Evolutionary conservation across 805 yeast species (phyloP), one percentile per base, ranked within the genome.

Genomic region (Limtongozyma cylindracea): DNA sequence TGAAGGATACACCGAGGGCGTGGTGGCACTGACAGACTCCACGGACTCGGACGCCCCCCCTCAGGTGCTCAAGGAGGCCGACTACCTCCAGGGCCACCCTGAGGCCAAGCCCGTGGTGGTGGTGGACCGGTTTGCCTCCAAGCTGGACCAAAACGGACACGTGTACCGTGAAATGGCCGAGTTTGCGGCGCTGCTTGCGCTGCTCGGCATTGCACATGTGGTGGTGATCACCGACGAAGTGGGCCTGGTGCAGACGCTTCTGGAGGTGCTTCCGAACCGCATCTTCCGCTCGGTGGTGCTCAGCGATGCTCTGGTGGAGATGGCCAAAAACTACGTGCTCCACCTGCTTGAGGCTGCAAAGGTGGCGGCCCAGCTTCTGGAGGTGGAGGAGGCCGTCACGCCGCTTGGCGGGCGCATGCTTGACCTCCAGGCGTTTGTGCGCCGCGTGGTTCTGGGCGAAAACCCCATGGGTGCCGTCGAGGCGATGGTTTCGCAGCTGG

Each of bases 401-500:
- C 91, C 92, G 8, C 45, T 88, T 13, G 98, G 98, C 11, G 98
- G 98, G 19, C 64, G 98, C 29, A 73, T 84, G 82, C 54, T 80
- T 20, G 98, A 88, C 41, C 52, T 88, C 23, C 94, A 88, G 43
- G 70, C 84, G 14, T 80, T 77, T 44, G 72, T 72, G 2, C 61
- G 96, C 38, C 70, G 96, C 23, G 61, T 88, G 10, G 67, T 67
- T 33, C 65, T 84, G 1, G 98, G 98, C 5, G 98, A 88, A 38
- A 39, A 61, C 6, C 91, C 93, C 3, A 34, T 46, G 7, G 71
- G 59, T 23, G 95, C 96, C 0, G 46, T 78, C 20, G 44, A 56
- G 2, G 82, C 77, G 30, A 74, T 88, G 71, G 59, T 78, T 4
- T 56, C 54, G 13, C 94, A 80, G 42, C 68, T 93, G 0, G 67